A percentile compares a stretch with the other conserved stretches of the same genome.
Conservation (phyloP, 371 early-diverging fungal species). For the Lichtheimia corymbifera region DNA sequence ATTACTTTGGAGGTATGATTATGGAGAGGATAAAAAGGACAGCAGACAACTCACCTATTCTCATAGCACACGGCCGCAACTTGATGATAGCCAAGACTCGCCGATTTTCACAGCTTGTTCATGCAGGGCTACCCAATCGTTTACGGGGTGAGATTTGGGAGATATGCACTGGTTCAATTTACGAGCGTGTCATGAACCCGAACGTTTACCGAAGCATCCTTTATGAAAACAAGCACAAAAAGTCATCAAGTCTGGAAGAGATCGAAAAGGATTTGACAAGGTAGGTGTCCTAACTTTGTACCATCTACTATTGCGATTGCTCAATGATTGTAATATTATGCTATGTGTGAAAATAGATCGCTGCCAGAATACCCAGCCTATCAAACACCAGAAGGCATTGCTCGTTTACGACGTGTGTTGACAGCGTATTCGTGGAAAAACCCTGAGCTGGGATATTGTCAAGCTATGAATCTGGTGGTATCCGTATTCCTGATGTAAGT, state of each 20-base stretch:
- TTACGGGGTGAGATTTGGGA: background rate
- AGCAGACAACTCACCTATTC: background rate
- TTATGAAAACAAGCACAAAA: background rate
- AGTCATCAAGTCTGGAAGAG: background rate
- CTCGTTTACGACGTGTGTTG: conserved; percentile 85
- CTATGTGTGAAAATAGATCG: conserved; percentile 45
- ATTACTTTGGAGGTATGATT: background rate
- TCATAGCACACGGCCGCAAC: background rate
- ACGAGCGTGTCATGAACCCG: background rate
- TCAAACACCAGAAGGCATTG: conserved; percentile 89
- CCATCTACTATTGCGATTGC: too few relatives aligned
- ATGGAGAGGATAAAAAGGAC: background rate
- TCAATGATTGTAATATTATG: too few relatives aligned
- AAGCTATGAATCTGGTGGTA: conserved; percentile 99
- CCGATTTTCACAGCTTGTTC: background rate
- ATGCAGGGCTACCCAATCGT: background rate
- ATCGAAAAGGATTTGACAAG: conserved; percentile 3
- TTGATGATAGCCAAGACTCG: background rate
- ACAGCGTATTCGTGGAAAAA: conserved; percentile 84
- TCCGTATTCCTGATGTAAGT: conserved; percentile 85
- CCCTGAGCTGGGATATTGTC: conserved; percentile 95
- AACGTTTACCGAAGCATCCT: background rate
- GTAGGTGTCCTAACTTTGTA: background rate
- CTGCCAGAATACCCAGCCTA: conserved; percentile 95
- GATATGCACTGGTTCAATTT: background rate